Conservation (phyloP, 2,329 filamentous ascomycete species). For the Massarina eburnea region DNA sequence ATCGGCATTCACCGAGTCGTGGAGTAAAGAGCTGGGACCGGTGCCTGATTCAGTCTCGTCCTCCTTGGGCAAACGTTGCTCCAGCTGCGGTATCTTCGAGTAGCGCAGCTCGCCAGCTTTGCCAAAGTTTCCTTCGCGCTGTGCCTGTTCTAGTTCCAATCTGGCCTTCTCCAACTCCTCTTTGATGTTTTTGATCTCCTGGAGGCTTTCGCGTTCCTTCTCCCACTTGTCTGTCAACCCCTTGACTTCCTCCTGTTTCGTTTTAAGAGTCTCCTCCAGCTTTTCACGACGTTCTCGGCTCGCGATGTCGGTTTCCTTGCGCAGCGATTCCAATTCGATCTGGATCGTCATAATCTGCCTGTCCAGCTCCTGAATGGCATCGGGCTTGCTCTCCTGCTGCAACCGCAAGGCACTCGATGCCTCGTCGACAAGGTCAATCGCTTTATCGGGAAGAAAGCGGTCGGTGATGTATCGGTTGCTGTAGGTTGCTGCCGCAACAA, state of each 20-base stretch:
- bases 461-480: slow-evolving; percentile 97
- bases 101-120: slow-evolving; percentile 91
- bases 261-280: slow-evolving; percentile 74
- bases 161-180: slow-evolving; percentile 84
- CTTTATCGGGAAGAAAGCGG: slow-evolving; percentile 93
- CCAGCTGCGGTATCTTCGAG: slow-evolving; percentile 78
- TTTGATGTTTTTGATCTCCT: slow-evolving; percentile 82
- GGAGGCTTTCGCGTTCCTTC: slow-evolving; percentile 81
- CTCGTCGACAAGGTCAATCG: slow-evolving; percentile 95
- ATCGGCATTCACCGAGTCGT: slow-evolving; percentile 92
- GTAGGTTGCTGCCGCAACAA: slow-evolving; percentile 88
- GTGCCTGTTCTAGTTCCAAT: slow-evolving; percentile 82
- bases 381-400: slow-evolving; percentile 95
- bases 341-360: slow-evolving; percentile 97
- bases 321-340: slow-evolving; percentile 90
- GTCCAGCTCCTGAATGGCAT: slow-evolving; percentile 88
- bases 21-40: slow-evolving; percentile 65
- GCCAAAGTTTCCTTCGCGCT: slow-evolving; percentile 84
- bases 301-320: slow-evolving; percentile 89
- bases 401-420: slow-evolving; percentile 86
- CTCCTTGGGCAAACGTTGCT: slow-evolving; percentile 78
- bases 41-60: slow-evolving; percentile 45
- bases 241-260: slow-evolving; percentile 75
- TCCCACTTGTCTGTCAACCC: slow-evolving; percentile 84
- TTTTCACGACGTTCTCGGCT: slow-evolving; percentile 87